phyloP scores from a whole-genome alignment of 257 asterid genomes.

The Nicotiana paniculata region DNA sequence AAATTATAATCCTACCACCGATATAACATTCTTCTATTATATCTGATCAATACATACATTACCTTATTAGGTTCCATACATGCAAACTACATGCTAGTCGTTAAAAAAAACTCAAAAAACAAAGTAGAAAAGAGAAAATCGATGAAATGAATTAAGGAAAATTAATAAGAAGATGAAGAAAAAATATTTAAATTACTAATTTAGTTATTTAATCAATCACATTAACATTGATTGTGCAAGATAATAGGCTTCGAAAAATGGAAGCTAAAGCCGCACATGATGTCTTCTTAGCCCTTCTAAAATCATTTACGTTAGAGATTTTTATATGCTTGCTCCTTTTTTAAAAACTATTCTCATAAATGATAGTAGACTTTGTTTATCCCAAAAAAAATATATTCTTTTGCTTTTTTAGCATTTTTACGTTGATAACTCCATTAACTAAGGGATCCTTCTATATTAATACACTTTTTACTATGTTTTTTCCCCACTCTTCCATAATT shows the following conservation, averaged over 20 bases:
- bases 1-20: not conserved
- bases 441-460: too few relatives aligned
- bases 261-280: constrained; percentile 36
- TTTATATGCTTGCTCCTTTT: too few relatives aligned
- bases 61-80: not conserved
- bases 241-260: constrained; percentile 63
- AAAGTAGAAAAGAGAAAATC: not conserved
- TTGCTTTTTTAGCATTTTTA: too few relatives aligned
- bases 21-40: not conserved
- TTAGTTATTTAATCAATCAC: not conserved
- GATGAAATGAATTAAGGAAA: not conserved
- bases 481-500: too few relatives aligned
- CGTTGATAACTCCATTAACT: too few relatives aligned
- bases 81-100: not conserved
- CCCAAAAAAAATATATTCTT: too few relatives aligned
- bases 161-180: not conserved
- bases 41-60: not conserved
- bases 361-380: too few relatives aligned
- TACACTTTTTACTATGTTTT: too few relatives aligned
- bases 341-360: too few relatives aligned
- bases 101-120: not conserved
- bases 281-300: constrained; percentile 34
- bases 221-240: constrained; percentile 63
- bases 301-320: constrained; percentile 8
- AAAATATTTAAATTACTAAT: not conserved